These are phyloP conservation scores for Aureobasidium mangrovei DNA, from an alignment of 2,329 filamentous ascomycete species.

Conservation along the genomic window DNA sequence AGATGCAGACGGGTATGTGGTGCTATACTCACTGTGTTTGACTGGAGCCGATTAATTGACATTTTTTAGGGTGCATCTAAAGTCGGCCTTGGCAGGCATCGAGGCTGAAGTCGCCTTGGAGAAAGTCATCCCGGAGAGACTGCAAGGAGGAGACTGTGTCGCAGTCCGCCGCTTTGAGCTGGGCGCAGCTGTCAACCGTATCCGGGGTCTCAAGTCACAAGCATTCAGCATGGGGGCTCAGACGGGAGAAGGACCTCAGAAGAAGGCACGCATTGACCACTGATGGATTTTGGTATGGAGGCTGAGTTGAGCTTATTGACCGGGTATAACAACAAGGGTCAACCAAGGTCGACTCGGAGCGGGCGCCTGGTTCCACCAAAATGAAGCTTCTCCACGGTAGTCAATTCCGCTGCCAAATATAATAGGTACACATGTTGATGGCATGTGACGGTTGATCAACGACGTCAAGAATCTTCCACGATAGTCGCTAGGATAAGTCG, in stretches of 20 bases:
- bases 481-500: constrained; percentile 1
- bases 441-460: neutral
- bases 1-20: neutral
- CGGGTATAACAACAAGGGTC: too few relatives aligned
- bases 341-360: too few relatives aligned
- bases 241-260: constrained; percentile 12
- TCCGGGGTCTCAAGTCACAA: constrained; percentile 19
- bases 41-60: neutral
- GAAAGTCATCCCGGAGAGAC: constrained; percentile 18
- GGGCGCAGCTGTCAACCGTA: constrained; percentile 23
- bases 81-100: constrained; percentile 17
- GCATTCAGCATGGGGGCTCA: constrained; percentile 2
- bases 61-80: constrained; percentile 17
- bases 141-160: constrained; percentile 25
- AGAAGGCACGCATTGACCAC: constrained; percentile 11
- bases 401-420: too few relatives aligned
- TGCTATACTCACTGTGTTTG: neutral
- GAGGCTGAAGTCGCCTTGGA: constrained; percentile 19
- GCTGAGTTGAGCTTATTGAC: constrained; percentile 7
- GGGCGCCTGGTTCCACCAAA: too few relatives aligned
- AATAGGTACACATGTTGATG: too few relatives aligned
- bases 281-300: neutral
- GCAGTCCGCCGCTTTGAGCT: constrained; percentile 25
- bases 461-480: neutral
- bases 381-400: too few relatives aligned